Base-by-base conservation (phyloP, 192 early-diverging fungal genomes). In the Coemansia sp. region DNA sequence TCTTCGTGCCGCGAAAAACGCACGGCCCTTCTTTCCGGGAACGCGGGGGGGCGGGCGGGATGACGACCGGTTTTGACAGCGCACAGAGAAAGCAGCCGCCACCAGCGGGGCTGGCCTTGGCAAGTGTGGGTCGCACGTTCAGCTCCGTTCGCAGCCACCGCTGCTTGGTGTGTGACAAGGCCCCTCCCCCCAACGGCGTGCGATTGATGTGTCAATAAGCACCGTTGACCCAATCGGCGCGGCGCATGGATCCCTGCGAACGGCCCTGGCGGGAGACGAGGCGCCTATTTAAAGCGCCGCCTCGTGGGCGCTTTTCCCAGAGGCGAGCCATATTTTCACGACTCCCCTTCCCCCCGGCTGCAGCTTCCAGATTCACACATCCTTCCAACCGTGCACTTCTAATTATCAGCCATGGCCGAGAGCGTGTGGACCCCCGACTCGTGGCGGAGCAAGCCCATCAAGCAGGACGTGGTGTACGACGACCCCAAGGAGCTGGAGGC, bases 401-500 rank as follows among this genome's bases (percentile, higher is more conserved):
- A 17, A 17, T 39, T 39, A 14, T 14, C 8, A 39, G 17, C 11
- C 19, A 45, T 45, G 43, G 43, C 23, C 22, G 23, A 45, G 7
- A 27, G n/a, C 23, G 60, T 34, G 23, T 90, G 89, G 89, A 64
- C 85, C 4, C 86, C 85, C 2, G 71, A 78, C 29, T 84, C 82
- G 49, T 90, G 89, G 89, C 79, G 79, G 50, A 60, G 75, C 55
- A 87, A 85, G 75, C 85, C 88, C 48, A 85, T 89, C 55, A 82
- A 79, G 48, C 95, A 98, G 70, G 90, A 93, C 50, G 95, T 98
- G 17, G 72, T 79, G 36, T 98, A 94, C 71, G 85, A 89, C 26
- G 83, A 94, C 62, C 79, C 82, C 47, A 64, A 63, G 17, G 84
- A 88, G 57, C 64, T 93, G 3, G 48, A 84, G 17, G 61, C 62